Percentiles rank a stretch among this genome's conserved stretches.
Conservation (phyloP, 495 filamentous ascomycete species). For the Hypoxylon intermedium region DNA sequence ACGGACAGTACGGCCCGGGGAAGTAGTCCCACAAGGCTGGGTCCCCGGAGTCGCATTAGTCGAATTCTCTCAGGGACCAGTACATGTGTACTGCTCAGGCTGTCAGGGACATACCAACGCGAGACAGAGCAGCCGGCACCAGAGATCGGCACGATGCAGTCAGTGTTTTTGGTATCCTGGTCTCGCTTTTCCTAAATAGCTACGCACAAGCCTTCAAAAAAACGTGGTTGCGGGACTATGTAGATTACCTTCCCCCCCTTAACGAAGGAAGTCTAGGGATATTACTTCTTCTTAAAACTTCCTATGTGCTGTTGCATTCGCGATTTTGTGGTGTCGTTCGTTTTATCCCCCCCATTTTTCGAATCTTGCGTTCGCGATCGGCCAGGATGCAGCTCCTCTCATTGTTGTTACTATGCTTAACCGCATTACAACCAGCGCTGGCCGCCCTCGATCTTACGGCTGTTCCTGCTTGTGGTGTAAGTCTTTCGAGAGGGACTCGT, state of each 20-base stretch:
- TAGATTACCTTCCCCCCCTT: neutral
- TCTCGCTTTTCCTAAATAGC: conserved; percentile 4
- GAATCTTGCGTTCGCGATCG: conserved; percentile 12
- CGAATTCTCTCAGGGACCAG: conserved; percentile 23
- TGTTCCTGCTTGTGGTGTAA: conserved; percentile 34
- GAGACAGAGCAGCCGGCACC: conserved; percentile 4
- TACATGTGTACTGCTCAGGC: too few relatives aligned
- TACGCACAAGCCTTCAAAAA: neutral
- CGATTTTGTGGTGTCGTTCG: conserved; percentile 27
- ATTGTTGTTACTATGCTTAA: conserved; percentile 31
- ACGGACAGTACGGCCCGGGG: conserved; percentile 15
- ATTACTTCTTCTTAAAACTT: conserved; percentile 17
- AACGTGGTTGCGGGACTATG: neutral
- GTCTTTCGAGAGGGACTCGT: conserved; percentile 4
- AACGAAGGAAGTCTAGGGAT: conserved; percentile 16
- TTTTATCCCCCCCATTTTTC: conserved; percentile 14
- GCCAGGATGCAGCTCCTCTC: conserved; percentile 27
- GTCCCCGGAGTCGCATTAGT: conserved; percentile 19
- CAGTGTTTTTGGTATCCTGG: conserved; percentile 8
- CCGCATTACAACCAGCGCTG: conserved; percentile 34
- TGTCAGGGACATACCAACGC: too few relatives aligned
- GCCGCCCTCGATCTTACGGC: conserved; percentile 26
- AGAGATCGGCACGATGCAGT: conserved; percentile 17
- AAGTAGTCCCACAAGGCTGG: conserved; percentile 32
- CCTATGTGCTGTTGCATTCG: neutral